Evolutionary conservation across 345 rosid species (phyloP).

Genomic region (Arabidopsis thaliana): DNA sequence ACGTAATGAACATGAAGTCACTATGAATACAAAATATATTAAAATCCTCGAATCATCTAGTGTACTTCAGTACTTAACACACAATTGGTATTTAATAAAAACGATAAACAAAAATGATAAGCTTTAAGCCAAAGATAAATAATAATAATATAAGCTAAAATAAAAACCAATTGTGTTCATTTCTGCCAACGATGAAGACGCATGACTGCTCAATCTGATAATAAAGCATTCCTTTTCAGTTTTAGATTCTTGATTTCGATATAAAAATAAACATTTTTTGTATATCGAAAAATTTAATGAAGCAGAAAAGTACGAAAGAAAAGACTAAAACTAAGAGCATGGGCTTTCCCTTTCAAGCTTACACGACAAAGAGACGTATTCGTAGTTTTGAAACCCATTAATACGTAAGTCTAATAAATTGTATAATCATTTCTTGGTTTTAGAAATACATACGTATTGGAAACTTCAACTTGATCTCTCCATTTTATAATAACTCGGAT

Average conservation of each 20-base stretch:
- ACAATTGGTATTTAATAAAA: neutral
- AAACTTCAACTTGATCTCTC: slow-evolving; percentile 21
- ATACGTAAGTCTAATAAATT: slow-evolving; percentile 22
- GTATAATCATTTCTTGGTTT: neutral
- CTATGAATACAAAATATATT: neutral
- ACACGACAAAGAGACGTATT: slow-evolving; percentile 47
- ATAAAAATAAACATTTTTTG: neutral
- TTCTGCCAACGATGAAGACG: slow-evolving; percentile 40
- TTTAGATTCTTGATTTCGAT: slow-evolving; percentile 6
- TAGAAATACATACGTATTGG: neutral
- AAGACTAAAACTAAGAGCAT: slow-evolving; percentile 26
- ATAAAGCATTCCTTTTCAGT: slow-evolving; percentile 26
- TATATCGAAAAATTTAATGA: slow-evolving; percentile 33
- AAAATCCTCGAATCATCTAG: neutral
- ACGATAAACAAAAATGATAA: neutral
- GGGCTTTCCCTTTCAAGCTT: slow-evolving; percentile 41
- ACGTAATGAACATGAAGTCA: slow-evolving; percentile 30
- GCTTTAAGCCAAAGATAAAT: neutral
- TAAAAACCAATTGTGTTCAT: slow-evolving; percentile 8
- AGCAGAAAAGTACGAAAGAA: slow-evolving; percentile 33
- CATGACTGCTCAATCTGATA: slow-evolving; percentile 25
- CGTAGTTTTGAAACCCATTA: neutral
- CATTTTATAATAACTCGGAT: slow-evolving; percentile 1
- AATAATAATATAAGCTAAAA: slow-evolving; percentile 19
- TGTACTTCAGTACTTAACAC: neutral